These are phyloP conservation scores for Saitozyma sp. DNA, from an alignment of 768 basidiomycete genomes.

Conservation along the genomic window DNA sequence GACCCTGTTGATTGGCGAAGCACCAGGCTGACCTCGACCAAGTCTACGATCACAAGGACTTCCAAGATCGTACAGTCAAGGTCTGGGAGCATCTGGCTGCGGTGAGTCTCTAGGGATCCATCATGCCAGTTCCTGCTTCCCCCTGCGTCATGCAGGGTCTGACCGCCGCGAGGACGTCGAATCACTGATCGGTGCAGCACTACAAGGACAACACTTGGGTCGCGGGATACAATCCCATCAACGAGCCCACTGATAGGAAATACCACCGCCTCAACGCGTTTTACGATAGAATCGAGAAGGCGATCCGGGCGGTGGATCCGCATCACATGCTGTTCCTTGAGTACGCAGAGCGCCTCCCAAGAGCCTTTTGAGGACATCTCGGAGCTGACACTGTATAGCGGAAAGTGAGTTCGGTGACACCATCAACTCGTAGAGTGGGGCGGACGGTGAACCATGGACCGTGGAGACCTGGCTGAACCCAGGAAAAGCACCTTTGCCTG, in stretches of 20 bases:
- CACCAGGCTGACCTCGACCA: constrained; percentile 1
- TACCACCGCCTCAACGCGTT: constrained; percentile 67
- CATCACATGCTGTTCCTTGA: constrained; percentile 77
- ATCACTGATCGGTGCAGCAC: constrained; percentile 51
- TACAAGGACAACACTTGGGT: constrained; percentile 79
- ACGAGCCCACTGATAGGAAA: constrained; percentile 76
- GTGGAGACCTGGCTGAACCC: background rate
- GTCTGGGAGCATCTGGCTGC: constrained; percentile 74
- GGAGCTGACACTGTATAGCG: constrained; percentile 38
- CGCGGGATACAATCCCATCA: constrained; percentile 81
- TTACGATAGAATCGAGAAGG: constrained; percentile 68
- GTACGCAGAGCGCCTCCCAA: background rate
- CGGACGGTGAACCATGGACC: no score
- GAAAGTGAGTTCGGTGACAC: constrained; percentile 34
- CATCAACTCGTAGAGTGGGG: no score
- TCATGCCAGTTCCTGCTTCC: background rate
- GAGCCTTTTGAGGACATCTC: background rate
- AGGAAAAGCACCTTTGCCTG: constrained; percentile 67
- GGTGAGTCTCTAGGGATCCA: constrained; percentile 1
- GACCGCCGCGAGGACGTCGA: no score
- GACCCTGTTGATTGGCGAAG: background rate
- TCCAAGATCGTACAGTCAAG: constrained; percentile 75
- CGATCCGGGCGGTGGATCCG: constrained; percentile 70
- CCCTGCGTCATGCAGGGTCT: background rate
- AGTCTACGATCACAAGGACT: constrained; percentile 83